These are phyloP conservation scores for Talaromyces thailandensis DNA, from an alignment of 495 filamentous ascomycete species.

Conservation along the genomic window DNA sequence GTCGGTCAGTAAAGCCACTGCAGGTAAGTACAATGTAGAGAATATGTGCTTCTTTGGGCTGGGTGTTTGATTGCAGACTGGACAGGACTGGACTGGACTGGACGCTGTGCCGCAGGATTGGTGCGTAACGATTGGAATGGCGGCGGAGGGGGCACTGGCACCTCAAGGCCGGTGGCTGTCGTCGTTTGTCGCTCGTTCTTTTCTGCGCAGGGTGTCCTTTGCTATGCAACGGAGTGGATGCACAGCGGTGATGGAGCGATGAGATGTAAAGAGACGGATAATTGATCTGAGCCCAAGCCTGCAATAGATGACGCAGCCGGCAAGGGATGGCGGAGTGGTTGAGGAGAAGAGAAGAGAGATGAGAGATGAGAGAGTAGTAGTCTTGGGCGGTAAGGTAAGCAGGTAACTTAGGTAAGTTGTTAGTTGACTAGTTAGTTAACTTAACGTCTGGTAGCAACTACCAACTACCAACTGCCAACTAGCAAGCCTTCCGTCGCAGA, in stretches of 20 bases:
- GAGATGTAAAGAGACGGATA: neutral
- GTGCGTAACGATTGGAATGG: neutral
- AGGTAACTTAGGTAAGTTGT: no score
- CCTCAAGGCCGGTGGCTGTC: neutral
- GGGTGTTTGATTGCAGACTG: neutral
- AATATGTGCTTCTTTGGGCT: neutral
- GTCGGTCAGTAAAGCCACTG: neutral
- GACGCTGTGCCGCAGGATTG: neutral
- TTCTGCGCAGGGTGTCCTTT: neutral
- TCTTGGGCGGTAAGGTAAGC: neutral
- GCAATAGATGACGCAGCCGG: neutral
- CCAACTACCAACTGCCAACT: no score
- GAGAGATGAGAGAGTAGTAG: no score
- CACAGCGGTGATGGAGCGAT: neutral
- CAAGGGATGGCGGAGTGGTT: neutral
- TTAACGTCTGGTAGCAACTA: neutral
- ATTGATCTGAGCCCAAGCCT: neutral
- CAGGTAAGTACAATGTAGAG: neutral
- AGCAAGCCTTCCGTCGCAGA: neutral
- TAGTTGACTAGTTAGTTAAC: no score
- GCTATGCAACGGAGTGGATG: neutral
- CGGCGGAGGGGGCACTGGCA: slow-evolving; percentile 2
- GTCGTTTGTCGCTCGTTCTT: neutral
- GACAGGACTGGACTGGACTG: neutral
- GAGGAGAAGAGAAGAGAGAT: neutral